Evolutionary conservation across 176 grass and related monocot species (phyloP), one percentile per base, ranked within the genome.

Genomic region (Phragmites australis): DNA sequence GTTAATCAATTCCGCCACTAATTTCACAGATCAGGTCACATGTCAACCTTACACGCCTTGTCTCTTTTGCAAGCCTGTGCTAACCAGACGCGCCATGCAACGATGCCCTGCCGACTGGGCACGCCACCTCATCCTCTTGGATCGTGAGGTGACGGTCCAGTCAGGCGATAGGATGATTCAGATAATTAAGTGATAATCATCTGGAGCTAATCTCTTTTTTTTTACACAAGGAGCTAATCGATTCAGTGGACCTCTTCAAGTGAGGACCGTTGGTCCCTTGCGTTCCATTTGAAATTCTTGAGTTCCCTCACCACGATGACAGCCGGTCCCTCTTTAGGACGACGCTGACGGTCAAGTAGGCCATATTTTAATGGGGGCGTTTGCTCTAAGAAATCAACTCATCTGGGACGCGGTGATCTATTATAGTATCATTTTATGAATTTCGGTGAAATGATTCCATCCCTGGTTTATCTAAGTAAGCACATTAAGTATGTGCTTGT

Each of bases 261-360:
- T 52, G 61, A 51, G 68, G 81, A 74, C 75, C 75, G 61, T 58
- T 57, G 75, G 41, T 58, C 80, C 75, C 48, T 41, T 22, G 1
- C 27, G 27, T 50, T 50, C 47, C 45, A 40, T 65, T 78, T 78
- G 42, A 65, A 23, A 51, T 53, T 8, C 13, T 87, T 76, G 42
- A 59, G 62, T 29, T 59, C 29, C 39, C 42, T 37, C 15, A 25
- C 16, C 23, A 74, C 19, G 68, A 66, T 75, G 87, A 75, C 81
- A 75, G 41, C 19, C 53, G 6, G 68, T 79, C 69, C 75, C 56
- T 55, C 56, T 73, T 73, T 80, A 23, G 37, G 56, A 61, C 53
- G 68, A 80, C 68, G 75, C 9, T 37, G 31, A 74, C 75, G 57
- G 44, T 40, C 81, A 72, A 83, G 40, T 79, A 65, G 80, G 74